A percentile compares a stretch with the other conserved stretches of the same genome.
Evolutionary conservation across 2,329 filamentous ascomycete species (phyloP).

Genomic region (Samsoniella hepiali): DNA sequence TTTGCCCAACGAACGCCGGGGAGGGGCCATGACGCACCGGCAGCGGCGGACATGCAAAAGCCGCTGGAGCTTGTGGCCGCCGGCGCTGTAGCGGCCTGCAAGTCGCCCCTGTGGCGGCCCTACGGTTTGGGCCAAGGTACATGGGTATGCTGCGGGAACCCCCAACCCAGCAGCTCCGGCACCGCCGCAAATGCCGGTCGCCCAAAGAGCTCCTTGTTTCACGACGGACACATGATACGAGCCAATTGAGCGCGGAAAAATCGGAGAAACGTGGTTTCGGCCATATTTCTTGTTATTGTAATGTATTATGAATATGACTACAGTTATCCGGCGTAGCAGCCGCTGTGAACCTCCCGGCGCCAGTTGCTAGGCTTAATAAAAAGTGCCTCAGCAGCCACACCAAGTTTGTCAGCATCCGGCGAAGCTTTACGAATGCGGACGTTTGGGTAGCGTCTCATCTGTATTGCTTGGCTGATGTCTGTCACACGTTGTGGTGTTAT

Average conservation of each 20-base stretch:
- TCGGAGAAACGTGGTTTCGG: neutral
- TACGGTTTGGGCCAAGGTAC: neutral
- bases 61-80: neutral
- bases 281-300: neutral
- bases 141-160: neutral
- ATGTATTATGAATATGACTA: neutral
- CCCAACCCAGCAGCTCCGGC: slow-evolving; percentile 16
- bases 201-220: slow-evolving; percentile 7
- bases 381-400: slow-evolving; percentile 1
- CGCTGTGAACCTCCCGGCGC: neutral
- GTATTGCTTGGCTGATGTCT: slow-evolving; percentile 1
- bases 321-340: neutral
- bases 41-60: neutral
- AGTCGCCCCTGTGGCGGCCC: neutral
- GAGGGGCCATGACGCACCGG: slow-evolving; percentile 14
- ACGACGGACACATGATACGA: slow-evolving; percentile 1
- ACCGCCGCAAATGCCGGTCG: neutral
- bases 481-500: neutral
- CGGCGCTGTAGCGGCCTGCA: slow-evolving; percentile 2
- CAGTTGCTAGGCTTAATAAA: neutral
- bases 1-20: neutral
- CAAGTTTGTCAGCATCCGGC: slow-evolving; percentile 10
- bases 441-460: slow-evolving; percentile 3
- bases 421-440: neutral
- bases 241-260: neutral